phyloP scores from a whole-genome alignment of 1,284 basidiomycete genomes.

The Trametes sp. region DNA sequence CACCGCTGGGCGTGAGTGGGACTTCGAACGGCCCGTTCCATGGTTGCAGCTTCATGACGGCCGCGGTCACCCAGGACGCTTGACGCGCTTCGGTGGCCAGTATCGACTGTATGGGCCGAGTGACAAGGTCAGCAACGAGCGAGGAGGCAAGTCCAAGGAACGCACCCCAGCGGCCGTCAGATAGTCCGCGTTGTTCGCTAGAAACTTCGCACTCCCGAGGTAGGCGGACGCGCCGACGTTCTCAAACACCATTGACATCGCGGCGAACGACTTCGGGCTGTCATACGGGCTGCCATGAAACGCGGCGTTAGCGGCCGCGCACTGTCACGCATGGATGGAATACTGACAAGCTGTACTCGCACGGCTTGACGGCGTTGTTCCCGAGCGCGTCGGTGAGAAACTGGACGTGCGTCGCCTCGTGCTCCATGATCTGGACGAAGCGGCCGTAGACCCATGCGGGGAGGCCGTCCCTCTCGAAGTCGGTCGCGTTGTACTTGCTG shows the following conservation, averaged over 20 bases:
- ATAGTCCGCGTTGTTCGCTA: constrained; percentile 46
- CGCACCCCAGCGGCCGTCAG: constrained; percentile 43
- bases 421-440: constrained; percentile 60
- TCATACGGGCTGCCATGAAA: constrained; percentile 57
- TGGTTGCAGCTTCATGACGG: constrained; percentile 53
- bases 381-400: constrained; percentile 60
- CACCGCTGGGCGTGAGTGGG: constrained; percentile 58
- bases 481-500: constrained; percentile 51
- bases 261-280: constrained; percentile 57
- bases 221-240: constrained; percentile 63
- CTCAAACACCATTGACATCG: constrained; percentile 63
- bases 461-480: constrained; percentile 62
- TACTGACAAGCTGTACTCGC: constrained; percentile 66
- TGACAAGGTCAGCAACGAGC: neutral
- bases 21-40: constrained; percentile 66
- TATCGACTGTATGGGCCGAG: constrained; percentile 40
- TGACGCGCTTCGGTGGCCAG: constrained; percentile 56
- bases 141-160: constrained; percentile 1
- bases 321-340: neutral
- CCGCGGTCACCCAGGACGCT: constrained; percentile 57
- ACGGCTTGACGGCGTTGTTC: constrained; percentile 55
- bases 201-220: constrained; percentile 56
- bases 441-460: constrained; percentile 57
- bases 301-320: neutral
- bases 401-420: constrained; percentile 59